Percentiles rank a stretch among this genome's conserved stretches.
These are phyloP conservation scores for Vachellia collinsii DNA, from an alignment of 306 rosid genomes.

Conservation along the genomic window DNA sequence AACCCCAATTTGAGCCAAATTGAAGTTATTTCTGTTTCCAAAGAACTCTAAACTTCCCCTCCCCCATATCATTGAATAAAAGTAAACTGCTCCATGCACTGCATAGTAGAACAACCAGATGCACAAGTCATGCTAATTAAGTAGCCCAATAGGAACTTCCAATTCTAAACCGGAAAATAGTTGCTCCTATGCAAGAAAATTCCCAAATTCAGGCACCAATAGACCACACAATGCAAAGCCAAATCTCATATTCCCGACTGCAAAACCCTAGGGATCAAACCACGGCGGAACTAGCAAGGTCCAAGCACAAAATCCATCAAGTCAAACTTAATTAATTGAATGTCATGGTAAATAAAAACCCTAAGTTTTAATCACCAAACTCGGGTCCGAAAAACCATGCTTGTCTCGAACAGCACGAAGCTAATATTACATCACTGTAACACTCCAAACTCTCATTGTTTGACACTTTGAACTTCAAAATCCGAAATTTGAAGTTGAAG, in stretches of 20 bases:
- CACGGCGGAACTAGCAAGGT: slow-evolving; percentile 42
- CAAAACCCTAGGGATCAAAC: slow-evolving; percentile 95
- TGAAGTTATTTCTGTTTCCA: slow-evolving; percentile 53
- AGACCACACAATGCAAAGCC: slow-evolving; percentile 61
- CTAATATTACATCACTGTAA: slow-evolving; percentile 55
- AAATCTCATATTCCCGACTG: slow-evolving; percentile 63
- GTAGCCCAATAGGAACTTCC: slow-evolving; percentile 39
- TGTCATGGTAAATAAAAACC: slow-evolving; percentile 66
- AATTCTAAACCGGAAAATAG: slow-evolving; percentile 43
- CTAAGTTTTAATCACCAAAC: slow-evolving; percentile 55
- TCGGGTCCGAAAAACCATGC: slow-evolving; percentile 41
- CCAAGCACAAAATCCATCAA: slow-evolving; percentile 40
- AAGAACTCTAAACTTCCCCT: slow-evolving; percentile 53
- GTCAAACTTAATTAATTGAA: slow-evolving; percentile 42
- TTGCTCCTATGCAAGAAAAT: slow-evolving; percentile 42
- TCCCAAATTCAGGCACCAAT: slow-evolving; percentile 47
- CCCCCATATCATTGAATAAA: slow-evolving; percentile 51
- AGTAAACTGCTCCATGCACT: slow-evolving; percentile 39
- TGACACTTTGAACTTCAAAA: slow-evolving; percentile 47
- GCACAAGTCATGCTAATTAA: slow-evolving; percentile 38
- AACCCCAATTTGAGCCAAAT: slow-evolving; percentile 51
- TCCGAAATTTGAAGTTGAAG: slow-evolving; percentile 46
- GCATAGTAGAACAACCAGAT: slow-evolving; percentile 40
- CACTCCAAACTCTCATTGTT: slow-evolving; percentile 49
- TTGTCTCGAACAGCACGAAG: slow-evolving; percentile 37